A percentile compares a stretch with the other conserved stretches of the same genome.
Evolutionary conservation across 2,329 filamentous ascomycete genomes (phyloP).

Genomic region (Ilyonectria destructans): DNA sequence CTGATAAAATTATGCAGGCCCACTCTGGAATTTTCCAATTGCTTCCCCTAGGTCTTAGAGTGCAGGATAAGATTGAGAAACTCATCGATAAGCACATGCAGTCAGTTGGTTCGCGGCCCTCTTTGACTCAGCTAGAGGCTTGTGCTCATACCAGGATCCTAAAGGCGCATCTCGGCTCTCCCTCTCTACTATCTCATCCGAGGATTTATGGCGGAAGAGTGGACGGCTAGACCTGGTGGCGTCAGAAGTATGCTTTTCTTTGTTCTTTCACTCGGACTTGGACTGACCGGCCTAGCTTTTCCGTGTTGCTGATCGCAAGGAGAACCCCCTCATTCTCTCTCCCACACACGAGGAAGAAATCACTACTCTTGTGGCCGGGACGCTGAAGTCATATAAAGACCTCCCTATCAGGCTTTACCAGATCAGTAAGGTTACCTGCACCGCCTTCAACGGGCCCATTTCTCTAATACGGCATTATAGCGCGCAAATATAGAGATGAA

Average conservation of each 20-base stretch:
- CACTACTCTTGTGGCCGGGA: conserved; percentile 82
- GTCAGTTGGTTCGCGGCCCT: conserved; percentile 70
- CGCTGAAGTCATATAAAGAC: conserved; percentile 86
- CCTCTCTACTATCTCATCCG: conserved; percentile 88
- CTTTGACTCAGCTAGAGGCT: background rate
- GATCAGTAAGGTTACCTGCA: conserved; percentile 71
- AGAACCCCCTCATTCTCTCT: conserved; percentile 81
- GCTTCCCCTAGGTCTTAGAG: conserved; percentile 87
- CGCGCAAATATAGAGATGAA: conserved; percentile 96
- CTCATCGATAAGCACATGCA: conserved; percentile 94
- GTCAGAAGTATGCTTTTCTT: conserved; percentile 73
- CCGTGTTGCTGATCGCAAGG: conserved; percentile 84
- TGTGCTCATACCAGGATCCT: conserved; percentile 32
- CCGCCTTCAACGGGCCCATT: too few relatives aligned
- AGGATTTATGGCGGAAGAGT: conserved; percentile 86
- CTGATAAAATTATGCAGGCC: conserved; percentile 65
- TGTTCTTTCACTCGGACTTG: background rate
- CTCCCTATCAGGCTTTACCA: conserved; percentile 92
- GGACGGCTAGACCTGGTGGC: conserved; percentile 82
- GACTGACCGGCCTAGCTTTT: conserved; percentile 76
- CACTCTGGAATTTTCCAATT: conserved; percentile 95
- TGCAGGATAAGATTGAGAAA: conserved; percentile 89
- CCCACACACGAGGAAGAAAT: conserved; percentile 99
- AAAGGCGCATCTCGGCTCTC: conserved; percentile 85
- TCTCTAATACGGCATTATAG: conserved; percentile 59